A percentile compares a stretch with the other conserved stretches of the same genome.
Evolutionary conservation across 129 eudicot species (phyloP).

Genomic region (Artemisia tridentata): DNA sequence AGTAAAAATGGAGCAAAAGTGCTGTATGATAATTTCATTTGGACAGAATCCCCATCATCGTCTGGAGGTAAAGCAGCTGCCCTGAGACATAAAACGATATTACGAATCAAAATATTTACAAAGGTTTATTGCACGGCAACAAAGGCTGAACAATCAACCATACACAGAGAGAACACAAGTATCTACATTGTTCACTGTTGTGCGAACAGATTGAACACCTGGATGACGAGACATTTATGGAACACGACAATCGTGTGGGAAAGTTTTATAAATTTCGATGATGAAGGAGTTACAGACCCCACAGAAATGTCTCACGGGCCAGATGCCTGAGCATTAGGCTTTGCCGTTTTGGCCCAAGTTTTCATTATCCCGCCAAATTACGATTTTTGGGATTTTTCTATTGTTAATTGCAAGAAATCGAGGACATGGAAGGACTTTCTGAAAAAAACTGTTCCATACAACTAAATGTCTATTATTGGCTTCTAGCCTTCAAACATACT

Average conservation of each 20-base stretch:
- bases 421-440: too few species aligned
- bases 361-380: neutral
- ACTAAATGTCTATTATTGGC: neutral
- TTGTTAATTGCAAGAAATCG: neutral
- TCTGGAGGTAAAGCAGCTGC: slow-evolving; percentile 55
- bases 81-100: slow-evolving; percentile 31
- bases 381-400: neutral
- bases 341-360: neutral
- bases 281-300: neutral
- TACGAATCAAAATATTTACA: neutral
- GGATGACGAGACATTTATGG: neutral
- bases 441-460: neutral
- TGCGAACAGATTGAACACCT: neutral
- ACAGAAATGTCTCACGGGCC: neutral
- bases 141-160: neutral
- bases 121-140: neutral
- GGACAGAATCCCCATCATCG: slow-evolving; percentile 42
- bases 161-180: slow-evolving; percentile 1
- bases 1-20: slow-evolving; percentile 53
- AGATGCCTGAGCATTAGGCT: neutral
- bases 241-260: neutral
- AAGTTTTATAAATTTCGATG: too few species aligned
- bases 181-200: neutral
- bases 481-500: slow-evolving; percentile 7
- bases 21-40: slow-evolving; percentile 56